A percentile compares a stretch with the other conserved stretches of the same genome.
These are phyloP conservation scores for Monosporozyma solicola DNA, from an alignment of 805 yeast species.

Conservation along the genomic window DNA sequence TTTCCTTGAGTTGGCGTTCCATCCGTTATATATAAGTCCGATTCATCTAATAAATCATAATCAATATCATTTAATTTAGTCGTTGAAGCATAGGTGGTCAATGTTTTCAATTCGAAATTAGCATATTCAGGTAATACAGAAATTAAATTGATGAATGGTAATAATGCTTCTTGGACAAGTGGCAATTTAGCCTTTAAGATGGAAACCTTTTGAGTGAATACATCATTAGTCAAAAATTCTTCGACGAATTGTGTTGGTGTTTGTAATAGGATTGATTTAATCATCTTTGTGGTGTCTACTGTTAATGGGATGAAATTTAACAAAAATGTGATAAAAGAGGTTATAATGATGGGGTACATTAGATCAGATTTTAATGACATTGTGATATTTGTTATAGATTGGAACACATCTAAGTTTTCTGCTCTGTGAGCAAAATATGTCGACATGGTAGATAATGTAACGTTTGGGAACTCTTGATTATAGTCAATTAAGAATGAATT, in stretches of 20 bases:
- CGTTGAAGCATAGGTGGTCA: slow-evolving; percentile 55
- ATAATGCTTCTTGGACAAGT: slow-evolving; percentile 36
- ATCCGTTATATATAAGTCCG: background rate
- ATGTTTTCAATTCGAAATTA: slow-evolving; percentile 45
- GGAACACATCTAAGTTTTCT: slow-evolving; percentile 38
- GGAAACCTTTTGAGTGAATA: slow-evolving; percentile 28
- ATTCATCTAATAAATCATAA: slow-evolving; percentile 35
- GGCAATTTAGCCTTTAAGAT: slow-evolving; percentile 73
- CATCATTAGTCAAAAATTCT: slow-evolving; percentile 28
- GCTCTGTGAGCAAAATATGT: slow-evolving; percentile 32
- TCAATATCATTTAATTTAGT: slow-evolving; percentile 33
- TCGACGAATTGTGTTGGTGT: slow-evolving; percentile 34
- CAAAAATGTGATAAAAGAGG: slow-evolving; percentile 30
- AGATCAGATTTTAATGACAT: slow-evolving; percentile 40
- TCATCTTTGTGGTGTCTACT: slow-evolving; percentile 25
- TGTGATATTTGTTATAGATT: slow-evolving; percentile 35
- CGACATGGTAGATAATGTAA: slow-evolving; percentile 2
- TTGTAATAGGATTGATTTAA: slow-evolving; percentile 22
- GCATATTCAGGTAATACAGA: slow-evolving; percentile 62
- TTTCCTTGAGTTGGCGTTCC: background rate
- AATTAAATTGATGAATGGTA: slow-evolving; percentile 52
- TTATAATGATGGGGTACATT: slow-evolving; percentile 36
- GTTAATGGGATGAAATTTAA: slow-evolving; percentile 42
- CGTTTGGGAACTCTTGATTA: slow-evolving; percentile 1
- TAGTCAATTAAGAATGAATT: slow-evolving; percentile 7